Conservation (phyloP, 352 stramenopile genomes). For the Phytophthora constricta region DNA sequence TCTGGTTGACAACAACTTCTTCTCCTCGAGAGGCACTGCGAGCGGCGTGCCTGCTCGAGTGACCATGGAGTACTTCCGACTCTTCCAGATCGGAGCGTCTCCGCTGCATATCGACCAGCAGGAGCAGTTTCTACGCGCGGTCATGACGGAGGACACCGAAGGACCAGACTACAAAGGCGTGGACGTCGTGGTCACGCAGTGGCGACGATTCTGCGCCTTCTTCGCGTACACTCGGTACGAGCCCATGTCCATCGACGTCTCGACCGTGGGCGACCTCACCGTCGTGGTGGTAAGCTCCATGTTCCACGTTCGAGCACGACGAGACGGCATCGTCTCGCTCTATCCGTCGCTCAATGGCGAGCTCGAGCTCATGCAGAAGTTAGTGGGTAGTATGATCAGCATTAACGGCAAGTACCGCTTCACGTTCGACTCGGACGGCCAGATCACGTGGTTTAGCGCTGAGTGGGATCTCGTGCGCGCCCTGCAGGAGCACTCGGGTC, state of each 20-base stretch:
- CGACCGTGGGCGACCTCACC: conserved; percentile 46
- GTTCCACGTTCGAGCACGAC: conserved; percentile 46
- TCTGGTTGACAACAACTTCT: conserved; percentile 42
- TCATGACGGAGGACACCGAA: conserved; percentile 50
- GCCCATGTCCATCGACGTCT: conserved; percentile 36
- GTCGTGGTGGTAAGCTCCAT: conserved; percentile 46
- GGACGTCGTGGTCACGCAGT: conserved; percentile 61
- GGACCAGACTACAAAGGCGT: conserved; percentile 63
- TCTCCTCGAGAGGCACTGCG: conserved; percentile 33
- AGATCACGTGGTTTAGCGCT: conserved; percentile 56
- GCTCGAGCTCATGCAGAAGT: conserved; percentile 53
- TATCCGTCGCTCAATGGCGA: conserved; percentile 50
- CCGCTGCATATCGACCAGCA: conserved; percentile 35
- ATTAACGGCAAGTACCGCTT: conserved; percentile 57
- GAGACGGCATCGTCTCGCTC: conserved; percentile 50
- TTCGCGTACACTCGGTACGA: conserved; percentile 56
- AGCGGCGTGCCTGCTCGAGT: conserved; percentile 40
- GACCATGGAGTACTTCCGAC: conserved; percentile 60
- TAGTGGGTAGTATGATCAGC: conserved; percentile 49
- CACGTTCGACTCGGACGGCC: conserved; percentile 47
- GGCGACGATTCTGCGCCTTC: conserved; percentile 52
- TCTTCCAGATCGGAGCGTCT: conserved; percentile 56
- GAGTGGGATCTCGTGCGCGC: conserved; percentile 64
- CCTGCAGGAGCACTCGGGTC: conserved; percentile 48
- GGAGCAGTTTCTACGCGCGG: conserved; percentile 57